Conservation (phyloP, 1,284 basidiomycete species). For the Ceratobasidium sp. region DNA sequence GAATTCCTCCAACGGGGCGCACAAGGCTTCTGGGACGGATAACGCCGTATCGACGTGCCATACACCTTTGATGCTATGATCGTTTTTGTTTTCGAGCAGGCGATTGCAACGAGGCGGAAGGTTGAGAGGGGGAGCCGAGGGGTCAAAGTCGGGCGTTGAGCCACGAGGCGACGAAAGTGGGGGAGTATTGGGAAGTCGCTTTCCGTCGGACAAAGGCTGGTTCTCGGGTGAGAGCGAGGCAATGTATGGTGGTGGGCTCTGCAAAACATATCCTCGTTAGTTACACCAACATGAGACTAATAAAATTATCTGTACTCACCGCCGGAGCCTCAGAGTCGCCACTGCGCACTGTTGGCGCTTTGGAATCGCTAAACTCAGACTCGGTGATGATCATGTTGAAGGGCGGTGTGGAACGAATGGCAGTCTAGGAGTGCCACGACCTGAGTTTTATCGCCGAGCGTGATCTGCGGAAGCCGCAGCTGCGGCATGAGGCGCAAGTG, state of each 20-base stretch:
- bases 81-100: constrained; percentile 15
- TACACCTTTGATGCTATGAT: constrained; percentile 31
- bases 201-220: background rate
- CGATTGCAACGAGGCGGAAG: constrained; percentile 26
- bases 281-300: background rate
- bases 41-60: constrained; percentile 39
- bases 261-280: background rate
- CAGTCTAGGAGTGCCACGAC: background rate
- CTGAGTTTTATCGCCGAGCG: constrained; percentile 7
- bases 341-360: background rate
- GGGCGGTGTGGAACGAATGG: background rate
- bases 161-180: background rate
- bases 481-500: constrained; percentile 1
- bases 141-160: background rate
- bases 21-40: constrained; percentile 18
- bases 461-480: background rate
- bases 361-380: constrained; percentile 18
- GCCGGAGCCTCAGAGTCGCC: constrained; percentile 10
- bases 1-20: constrained; percentile 16
- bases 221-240: constrained; percentile 3
- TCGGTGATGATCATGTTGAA: constrained; percentile 28
- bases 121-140: background rate
- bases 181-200: constrained; percentile 18
- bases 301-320: background rate
- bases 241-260: constrained; percentile 29